Percentiles rank a stretch among this genome's conserved stretches.
These are phyloP conservation scores for Gorgonomyces haynaldii DNA, from an alignment of 192 early-diverging fungal species.

Conservation along the genomic window DNA sequence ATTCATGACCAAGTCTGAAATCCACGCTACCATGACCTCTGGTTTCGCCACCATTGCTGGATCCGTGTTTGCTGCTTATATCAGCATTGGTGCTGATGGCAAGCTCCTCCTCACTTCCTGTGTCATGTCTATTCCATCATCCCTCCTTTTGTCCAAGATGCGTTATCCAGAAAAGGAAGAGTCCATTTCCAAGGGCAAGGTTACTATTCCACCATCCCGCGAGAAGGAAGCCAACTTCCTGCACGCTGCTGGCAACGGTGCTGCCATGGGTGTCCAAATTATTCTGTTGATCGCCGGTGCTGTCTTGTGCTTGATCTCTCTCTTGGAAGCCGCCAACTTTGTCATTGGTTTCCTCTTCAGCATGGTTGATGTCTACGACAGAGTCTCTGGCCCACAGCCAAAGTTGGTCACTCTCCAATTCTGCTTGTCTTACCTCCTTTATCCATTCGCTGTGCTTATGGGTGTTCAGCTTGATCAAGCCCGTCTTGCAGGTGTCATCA, in stretches of 20 bases:
- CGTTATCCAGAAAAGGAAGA: conserved; percentile 75
- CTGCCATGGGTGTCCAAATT: conserved; percentile 68
- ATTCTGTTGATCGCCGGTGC: conserved; percentile 61
- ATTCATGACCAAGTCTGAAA: conserved; percentile 72
- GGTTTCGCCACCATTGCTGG: conserved; percentile 88
- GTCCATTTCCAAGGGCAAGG: conserved; percentile 61
- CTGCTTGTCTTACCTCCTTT: conserved; percentile 67
- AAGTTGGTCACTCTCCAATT: conserved; percentile 24
- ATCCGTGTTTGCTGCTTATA: conserved; percentile 65
- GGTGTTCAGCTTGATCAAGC: conserved; percentile 47
- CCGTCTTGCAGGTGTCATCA: conserved; percentile 47
- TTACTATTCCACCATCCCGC: conserved; percentile 44
- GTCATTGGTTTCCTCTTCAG: conserved; percentile 53
- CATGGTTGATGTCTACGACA: conserved; percentile 38
- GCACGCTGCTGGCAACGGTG: conserved; percentile 74
- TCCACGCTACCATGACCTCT: conserved; percentile 77
- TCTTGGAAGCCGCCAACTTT: conserved; percentile 57
- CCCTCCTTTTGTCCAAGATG: conserved; percentile 74
- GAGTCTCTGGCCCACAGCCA: conserved; percentile 23
- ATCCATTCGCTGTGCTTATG: conserved; percentile 59
- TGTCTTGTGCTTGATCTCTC: conserved; percentile 63
- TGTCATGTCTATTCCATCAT: conserved; percentile 83
- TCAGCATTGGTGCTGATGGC: conserved; percentile 12
- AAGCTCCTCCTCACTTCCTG: conserved; percentile 68
- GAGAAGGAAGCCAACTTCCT: conserved; percentile 60